These are phyloP conservation scores for Meredithiella fracta DNA, from an alignment of 2,329 filamentous ascomycete species.

Conservation along the genomic window DNA sequence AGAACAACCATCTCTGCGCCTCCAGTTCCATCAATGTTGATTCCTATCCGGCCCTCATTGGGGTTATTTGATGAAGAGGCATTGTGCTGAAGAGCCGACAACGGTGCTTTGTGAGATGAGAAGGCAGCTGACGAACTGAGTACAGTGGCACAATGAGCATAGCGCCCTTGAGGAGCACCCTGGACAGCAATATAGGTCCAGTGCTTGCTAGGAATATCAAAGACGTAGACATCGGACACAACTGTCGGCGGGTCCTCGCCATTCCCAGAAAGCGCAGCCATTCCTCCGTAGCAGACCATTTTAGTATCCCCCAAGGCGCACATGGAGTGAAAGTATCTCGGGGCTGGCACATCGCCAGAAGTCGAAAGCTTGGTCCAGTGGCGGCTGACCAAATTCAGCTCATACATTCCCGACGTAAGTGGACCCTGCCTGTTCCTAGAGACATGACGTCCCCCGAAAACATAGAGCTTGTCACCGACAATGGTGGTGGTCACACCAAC, in stretches of 20 bases:
- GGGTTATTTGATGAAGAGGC: constrained; percentile 56
- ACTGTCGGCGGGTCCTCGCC: constrained; percentile 63
- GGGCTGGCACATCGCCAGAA: constrained; percentile 69
- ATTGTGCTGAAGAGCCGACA: constrained; percentile 81
- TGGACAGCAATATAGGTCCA: constrained; percentile 75
- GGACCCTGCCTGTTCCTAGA: constrained; percentile 66
- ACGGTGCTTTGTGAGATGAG: constrained; percentile 63
- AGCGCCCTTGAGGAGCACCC: constrained; percentile 79
- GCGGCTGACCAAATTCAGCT: constrained; percentile 74
- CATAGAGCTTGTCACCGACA: constrained; percentile 86
- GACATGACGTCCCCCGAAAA: constrained; percentile 81
- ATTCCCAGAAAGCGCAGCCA: constrained; percentile 46
- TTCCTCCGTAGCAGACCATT: constrained; percentile 92
- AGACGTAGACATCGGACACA: constrained; percentile 96
- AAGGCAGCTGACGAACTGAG: constrained; percentile 78
- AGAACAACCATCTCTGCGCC: constrained; percentile 96
- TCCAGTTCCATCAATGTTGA: constrained; percentile 76
- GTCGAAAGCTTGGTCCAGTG: constrained; percentile 89
- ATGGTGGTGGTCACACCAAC: constrained; percentile 94
- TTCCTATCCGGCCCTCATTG: constrained; percentile 74
- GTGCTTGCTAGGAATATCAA: constrained; percentile 62
- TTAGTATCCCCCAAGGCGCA: constrained; percentile 89
- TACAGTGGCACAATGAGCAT: constrained; percentile 90
- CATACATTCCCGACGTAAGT: constrained; percentile 80
- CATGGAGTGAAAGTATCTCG: constrained; percentile 93